Conservation (phyloP, 306 rosid species). For the Neltuma alba region DNA sequence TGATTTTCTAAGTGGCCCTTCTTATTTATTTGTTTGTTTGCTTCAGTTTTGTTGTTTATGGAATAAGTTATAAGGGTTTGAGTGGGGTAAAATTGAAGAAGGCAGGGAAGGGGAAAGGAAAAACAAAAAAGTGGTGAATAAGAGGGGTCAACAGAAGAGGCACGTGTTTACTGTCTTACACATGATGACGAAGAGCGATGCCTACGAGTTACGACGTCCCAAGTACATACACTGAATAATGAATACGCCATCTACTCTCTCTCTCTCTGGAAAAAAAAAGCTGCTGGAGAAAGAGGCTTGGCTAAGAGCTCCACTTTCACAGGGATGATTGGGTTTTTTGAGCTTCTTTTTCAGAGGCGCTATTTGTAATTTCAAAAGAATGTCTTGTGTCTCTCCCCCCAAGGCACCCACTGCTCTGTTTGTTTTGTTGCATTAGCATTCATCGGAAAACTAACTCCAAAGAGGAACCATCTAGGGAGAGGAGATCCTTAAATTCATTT, state of each 20-base stretch:
- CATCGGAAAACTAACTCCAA: slow-evolving; percentile 1
- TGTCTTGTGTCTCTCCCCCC: slow-evolving; percentile 1
- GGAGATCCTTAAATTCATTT: background rate
- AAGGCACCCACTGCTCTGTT: background rate
- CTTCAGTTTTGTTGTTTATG: slow-evolving; percentile 24
- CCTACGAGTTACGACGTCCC: slow-evolving; percentile 12
- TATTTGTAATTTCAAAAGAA: background rate
- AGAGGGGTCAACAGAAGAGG: slow-evolving; percentile 11
- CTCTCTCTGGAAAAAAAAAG: background rate
- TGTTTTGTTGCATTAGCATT: background rate
- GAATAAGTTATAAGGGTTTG: background rate
- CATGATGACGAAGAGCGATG: slow-evolving; percentile 10
- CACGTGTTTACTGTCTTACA: slow-evolving; percentile 24
- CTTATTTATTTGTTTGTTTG: background rate
- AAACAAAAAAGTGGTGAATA: background rate
- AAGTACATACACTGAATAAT: slow-evolving; percentile 23
- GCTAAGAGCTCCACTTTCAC: background rate
- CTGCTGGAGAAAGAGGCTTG: background rate
- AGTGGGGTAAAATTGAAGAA: background rate
- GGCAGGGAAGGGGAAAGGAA: background rate
- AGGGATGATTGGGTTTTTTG: background rate
- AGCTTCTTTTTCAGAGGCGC: slow-evolving; percentile 4
- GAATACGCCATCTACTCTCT: background rate
- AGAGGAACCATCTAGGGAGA: background rate
- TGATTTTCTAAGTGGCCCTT: slow-evolving; percentile 41